A percentile compares a stretch with the other conserved stretches of the same genome.
These are phyloP conservation scores for Kazachstania viticola DNA, from an alignment of 805 yeast species.

Conservation along the genomic window DNA sequence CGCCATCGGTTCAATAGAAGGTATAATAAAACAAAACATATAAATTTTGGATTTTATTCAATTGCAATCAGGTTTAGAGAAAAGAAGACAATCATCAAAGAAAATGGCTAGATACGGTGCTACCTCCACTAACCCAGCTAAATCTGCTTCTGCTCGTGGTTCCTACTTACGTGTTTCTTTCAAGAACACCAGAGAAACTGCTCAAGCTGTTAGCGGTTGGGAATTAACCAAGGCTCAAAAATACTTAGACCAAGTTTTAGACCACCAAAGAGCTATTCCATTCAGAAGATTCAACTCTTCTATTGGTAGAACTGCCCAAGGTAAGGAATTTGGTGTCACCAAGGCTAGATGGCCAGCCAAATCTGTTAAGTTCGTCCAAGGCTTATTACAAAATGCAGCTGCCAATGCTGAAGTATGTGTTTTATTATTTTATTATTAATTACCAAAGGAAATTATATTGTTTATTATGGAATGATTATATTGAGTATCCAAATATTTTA, in stretches of 20 bases:
- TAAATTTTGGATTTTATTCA: no score
- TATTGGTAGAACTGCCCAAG: conserved; percentile 99
- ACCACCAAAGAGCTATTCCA: conserved; percentile 99
- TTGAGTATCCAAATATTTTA: no score
- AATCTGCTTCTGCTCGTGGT: conserved; percentile 98
- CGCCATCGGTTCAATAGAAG: no score
- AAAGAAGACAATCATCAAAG: no score
- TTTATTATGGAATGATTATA: no score
- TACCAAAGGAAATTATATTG: no score
- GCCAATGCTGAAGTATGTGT: conserved; percentile 99
- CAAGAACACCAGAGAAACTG: conserved; percentile 99
- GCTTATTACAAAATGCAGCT: conserved; percentile 93
- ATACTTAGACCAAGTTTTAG: conserved; percentile 91
- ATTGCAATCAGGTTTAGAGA: no score
- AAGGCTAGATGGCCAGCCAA: conserved; percentile 99
- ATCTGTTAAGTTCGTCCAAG: conserved; percentile 91
- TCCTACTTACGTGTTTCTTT: conserved; percentile 97
- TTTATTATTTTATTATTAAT: no score
- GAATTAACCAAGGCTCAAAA: conserved; percentile 88
- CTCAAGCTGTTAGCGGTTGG: conserved; percentile 98
- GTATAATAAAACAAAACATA: no score
- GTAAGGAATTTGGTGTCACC: conserved; percentile 99
- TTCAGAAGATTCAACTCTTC: conserved; percentile 96
- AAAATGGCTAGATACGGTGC: conserved; percentile 99
- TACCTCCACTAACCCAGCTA: conserved; percentile 97